Base-by-base conservation (phyloP, 1,139 yeast genomes). In the Suhomyces choctaworum region DNA sequence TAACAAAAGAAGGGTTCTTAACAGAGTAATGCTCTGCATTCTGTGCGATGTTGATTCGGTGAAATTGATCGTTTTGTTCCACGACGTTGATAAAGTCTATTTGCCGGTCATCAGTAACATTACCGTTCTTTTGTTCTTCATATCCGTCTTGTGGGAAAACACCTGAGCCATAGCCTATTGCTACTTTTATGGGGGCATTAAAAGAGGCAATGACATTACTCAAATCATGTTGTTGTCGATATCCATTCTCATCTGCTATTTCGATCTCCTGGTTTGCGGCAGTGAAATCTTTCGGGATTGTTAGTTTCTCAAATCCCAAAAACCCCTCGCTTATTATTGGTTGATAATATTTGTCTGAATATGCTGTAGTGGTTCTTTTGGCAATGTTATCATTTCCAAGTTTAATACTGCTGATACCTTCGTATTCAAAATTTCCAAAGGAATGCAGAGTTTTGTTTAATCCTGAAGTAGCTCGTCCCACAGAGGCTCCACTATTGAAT, bases 101-200 rank as follows among this genome's bases (percentile, higher is more conserved):
- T 58, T 92, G 98, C 1, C 89, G 26, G 11, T 32, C 72, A 66
- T 11, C 21, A 6, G 16, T 46, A 42, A 7, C 16, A 29, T 15
- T 51, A 19, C 58, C 51, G 22, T 58, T 55, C 5, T 54, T 48
- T 1, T 47, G 44, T 10, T 31, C 35, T 15, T 63, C 58, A 19
- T 78, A 76, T 4, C 89, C 89, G 4, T 50, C 52, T 57, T 94
- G 98, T 20, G 80, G 74, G 49, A 94, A 85, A 0, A 94, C 96
- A 4, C 96, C 97, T 7, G 95, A 85, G 1, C 99, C 99, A 58
- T 94, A 94, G 0, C 97, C 99, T 58, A 90, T 82, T 1, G 92
- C 82, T 48, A 74, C 83, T 37, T 77, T 65, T 15, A 86, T 75
- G 0, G 92, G 89, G 1, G 89, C 83, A 31, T 76, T 62, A 55